Base-by-base conservation (phyloP, 2,329 filamentous ascomycete species). In the Ascochyta viciae-villosae region DNA sequence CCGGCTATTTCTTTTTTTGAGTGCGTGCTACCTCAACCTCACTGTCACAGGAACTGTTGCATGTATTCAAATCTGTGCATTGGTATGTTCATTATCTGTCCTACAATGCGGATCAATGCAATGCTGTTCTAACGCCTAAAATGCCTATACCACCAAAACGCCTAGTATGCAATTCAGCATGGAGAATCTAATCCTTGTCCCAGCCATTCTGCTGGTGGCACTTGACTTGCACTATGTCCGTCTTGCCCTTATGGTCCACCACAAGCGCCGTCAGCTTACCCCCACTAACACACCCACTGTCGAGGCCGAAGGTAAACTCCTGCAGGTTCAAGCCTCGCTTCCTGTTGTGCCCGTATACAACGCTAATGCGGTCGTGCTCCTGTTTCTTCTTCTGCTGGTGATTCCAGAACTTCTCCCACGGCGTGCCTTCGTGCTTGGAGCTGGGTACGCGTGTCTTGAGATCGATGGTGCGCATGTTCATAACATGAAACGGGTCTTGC, bases 391-490 rank as follows among this genome's bases (percentile, higher is more conserved):
- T 61, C 62, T 76, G 72, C 7, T 66, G 62, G 41, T 74, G 53
- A 59, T 85, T 83, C 77, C 83, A 86, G 42, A 84, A 72, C 75
- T 87, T 83, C 47, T 86, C 82, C 91, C 91, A 96, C 13, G 83
- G 83, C 31, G 84, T 81, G 46, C 88, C 89, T 5, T 72, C 76
- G 59, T 67, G 80, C 60, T 78, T 78, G 49, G 79, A 85, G 22
- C 57, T 60, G 4, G 86, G 87, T 12, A 85, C 77, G 56, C 86
- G 82, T 10, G 85, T 87, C 10, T 81, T 77, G 16, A 87, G 82
- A 63, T 90, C 82, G 50, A 96, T 84, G 6, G 87, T 90, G 53
- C 92, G 87, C 91, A 99, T 96, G 71, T 92, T 95, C 92, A 97
- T 97, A 37, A 90, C 89, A 47, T 89, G 88, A 74, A 86, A 87